phyloP scores from a whole-genome alignment of 495 filamentous ascomycete genomes.

The Amorphotheca resinae region DNA sequence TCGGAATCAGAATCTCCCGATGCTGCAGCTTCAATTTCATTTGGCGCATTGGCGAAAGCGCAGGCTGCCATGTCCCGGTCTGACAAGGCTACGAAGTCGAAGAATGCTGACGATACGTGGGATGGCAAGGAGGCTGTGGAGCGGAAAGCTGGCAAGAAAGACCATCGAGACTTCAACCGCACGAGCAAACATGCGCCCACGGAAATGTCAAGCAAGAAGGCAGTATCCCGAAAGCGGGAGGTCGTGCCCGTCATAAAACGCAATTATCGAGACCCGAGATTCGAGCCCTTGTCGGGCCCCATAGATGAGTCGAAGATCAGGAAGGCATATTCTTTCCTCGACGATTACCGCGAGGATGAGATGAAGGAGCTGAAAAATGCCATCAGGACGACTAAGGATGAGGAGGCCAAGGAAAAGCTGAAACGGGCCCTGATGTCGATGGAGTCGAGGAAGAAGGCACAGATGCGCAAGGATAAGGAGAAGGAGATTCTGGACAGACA shows the following conservation, averaged over 20 bases:
- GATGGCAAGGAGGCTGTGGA: conserved; percentile 25
- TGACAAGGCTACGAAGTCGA: conserved; percentile 22
- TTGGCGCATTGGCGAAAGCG: conserved; percentile 78
- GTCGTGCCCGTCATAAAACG: conserved; percentile 45
- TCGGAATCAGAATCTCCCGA: conserved; percentile 20
- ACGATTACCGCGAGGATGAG: conserved; percentile 71
- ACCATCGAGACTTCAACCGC: conserved; percentile 35
- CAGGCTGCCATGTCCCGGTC: conserved; percentile 45
- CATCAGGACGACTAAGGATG: conserved; percentile 53
- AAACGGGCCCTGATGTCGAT: conserved; percentile 54
- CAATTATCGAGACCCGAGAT: conserved; percentile 73
- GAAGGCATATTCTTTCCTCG: conserved; percentile 72
- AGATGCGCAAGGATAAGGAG: conserved; percentile 53
- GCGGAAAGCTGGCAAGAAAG: conserved; percentile 26
- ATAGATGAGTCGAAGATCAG: conserved; percentile 43
- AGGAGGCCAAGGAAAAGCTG: conserved; percentile 46
- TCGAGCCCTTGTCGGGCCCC: conserved; percentile 42
- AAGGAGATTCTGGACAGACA: conserved; percentile 55
- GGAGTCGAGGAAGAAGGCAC: conserved; percentile 56
- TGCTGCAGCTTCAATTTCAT: conserved; percentile 50
- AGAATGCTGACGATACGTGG: conserved; percentile 16
- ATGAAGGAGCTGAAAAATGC: conserved; percentile 56
- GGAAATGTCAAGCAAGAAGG: conserved; percentile 65
- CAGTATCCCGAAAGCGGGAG: conserved; percentile 66
- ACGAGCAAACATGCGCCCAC: conserved; percentile 79